A percentile compares a stretch with the other conserved stretches of the same genome.
These are phyloP conservation scores for Tricholomella constricta DNA, from an alignment of 768 basidiomycete species.

Conservation along the genomic window DNA sequence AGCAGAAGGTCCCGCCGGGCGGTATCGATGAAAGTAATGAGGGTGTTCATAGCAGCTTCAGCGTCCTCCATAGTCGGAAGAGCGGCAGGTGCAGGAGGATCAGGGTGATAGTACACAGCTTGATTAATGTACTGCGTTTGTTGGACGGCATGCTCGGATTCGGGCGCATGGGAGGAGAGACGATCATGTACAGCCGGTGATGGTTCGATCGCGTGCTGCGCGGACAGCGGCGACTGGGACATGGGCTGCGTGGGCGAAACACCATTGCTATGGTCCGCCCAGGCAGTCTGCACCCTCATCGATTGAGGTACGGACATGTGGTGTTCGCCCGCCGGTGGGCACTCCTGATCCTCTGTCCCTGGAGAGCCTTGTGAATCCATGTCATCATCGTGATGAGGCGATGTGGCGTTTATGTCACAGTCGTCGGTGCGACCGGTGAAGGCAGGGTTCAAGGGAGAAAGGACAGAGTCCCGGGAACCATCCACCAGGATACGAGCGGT, in stretches of 20 bases:
- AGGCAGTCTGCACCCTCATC: constrained; percentile 21
- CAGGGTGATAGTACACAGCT: constrained; percentile 1
- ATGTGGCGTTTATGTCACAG: constrained; percentile 20
- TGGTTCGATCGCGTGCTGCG: constrained; percentile 2
- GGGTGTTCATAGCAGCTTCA: constrained; percentile 54
- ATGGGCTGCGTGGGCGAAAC: constrained; percentile 10
- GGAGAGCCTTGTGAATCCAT: constrained; percentile 36
- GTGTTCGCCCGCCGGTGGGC: not conserved
- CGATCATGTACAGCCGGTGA: not conserved
- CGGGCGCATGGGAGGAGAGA: not conserved
- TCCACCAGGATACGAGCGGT: constrained; percentile 20
- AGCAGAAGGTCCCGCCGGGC: constrained; percentile 29
- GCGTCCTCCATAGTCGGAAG: constrained; percentile 49
- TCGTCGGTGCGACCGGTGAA: constrained; percentile 35
- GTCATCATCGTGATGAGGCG: constrained; percentile 22
- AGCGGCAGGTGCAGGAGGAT: not conserved
- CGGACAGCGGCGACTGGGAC: constrained; percentile 9
- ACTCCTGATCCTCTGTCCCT: constrained; percentile 27
- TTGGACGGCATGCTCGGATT: not conserved
- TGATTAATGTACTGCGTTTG: not conserved
- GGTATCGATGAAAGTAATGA: constrained; percentile 54
- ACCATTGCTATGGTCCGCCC: constrained; percentile 21
- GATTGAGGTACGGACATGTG: constrained; percentile 12
- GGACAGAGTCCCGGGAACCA: constrained; percentile 10
- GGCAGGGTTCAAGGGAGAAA: constrained; percentile 43